Evolutionary conservation across 306 rosid genomes (phyloP), one percentile per base, ranked within the genome.

Genomic region (Astragalus membranaceus): DNA sequence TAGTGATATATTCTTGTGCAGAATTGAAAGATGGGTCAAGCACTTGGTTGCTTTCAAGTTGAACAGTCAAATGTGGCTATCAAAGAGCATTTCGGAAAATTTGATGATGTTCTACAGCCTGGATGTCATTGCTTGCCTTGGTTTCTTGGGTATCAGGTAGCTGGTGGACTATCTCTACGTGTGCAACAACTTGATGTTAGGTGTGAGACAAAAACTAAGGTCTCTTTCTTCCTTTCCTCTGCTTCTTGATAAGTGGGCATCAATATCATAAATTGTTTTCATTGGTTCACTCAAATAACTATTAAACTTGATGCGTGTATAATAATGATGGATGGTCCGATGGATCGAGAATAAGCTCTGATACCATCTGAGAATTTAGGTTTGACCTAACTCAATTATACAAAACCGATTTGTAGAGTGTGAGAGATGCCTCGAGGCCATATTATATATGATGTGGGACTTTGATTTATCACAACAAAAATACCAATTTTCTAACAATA

Each of bases 111-210:
- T 55, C 83, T 89, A 35, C 76, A 85, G 46, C 96, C 93, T 23
- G 93, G 96, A 26, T 82, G 89, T 20, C 96, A 87, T 74, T 85
- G 86, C 29, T 47, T 89, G 75, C 91, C 96, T 63, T 84, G 96
- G 96, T 87, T 85, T 64, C 3, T 85, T 2, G 93, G 93, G 11
- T 81, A 64, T 74, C 69, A 76, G 79, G 43, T 85, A 12, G 89
- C 88, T 26, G 89, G 92, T 71, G 56, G 72, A 53, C 80, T 89
- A 10, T 76, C 93, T 1, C 57, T 87, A 6, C 93, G 93, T 11
- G 92, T 89, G 61, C 86, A 80, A 64, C 91, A 89, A 69, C 82
- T 89, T 30, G 86, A 82, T 76, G 88, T 89, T 12, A 70, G 75
- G 10, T 87, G 91, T 23, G 96, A 87, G 71, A 84, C 91, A 6